These are phyloP conservation scores for Hibiscus tridactylites DNA, from an alignment of 345 rosid species.

Conservation along the genomic window DNA sequence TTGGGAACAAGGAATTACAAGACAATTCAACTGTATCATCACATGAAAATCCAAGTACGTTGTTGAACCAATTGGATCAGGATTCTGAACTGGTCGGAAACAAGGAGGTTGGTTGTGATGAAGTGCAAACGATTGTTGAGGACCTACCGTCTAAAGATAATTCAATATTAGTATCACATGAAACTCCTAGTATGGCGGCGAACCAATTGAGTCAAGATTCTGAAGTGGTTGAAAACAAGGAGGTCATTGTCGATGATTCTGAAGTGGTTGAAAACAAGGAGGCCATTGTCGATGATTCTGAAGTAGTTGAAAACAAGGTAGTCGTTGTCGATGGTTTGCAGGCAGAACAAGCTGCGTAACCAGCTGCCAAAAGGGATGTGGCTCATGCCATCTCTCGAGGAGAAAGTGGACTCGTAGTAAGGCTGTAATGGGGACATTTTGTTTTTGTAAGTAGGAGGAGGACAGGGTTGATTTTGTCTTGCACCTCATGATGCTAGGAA, in stretches of 20 bases:
- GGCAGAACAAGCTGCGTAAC: conserved; percentile 30
- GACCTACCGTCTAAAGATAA: neutral
- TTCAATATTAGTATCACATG: neutral
- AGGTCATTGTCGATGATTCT: neutral
- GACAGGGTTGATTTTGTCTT: neutral
- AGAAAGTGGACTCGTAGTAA: conserved; percentile 8
- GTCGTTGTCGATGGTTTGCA: neutral
- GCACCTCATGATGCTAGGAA: neutral
- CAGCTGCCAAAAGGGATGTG: conserved; percentile 58
- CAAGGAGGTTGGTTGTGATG: neutral
- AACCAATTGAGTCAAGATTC: neutral
- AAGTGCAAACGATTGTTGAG: neutral
- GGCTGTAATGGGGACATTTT: neutral
- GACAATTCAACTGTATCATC: neutral
- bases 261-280: neutral
- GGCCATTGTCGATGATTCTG: neutral
- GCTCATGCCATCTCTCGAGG: conserved; percentile 26
- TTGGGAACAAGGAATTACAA: conserved; percentile 11
- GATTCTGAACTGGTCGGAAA: conserved; percentile 5
- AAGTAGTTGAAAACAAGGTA: conserved; percentile 10
- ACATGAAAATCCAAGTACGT: neutral
- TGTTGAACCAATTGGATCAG: neutral
- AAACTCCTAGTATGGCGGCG: neutral
- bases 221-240: conserved; percentile 9
- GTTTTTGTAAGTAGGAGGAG: conserved; percentile 3